Conservation (phyloP, 2,329 filamentous ascomycete genomes). For the Fusarium odoratissimum region DNA sequence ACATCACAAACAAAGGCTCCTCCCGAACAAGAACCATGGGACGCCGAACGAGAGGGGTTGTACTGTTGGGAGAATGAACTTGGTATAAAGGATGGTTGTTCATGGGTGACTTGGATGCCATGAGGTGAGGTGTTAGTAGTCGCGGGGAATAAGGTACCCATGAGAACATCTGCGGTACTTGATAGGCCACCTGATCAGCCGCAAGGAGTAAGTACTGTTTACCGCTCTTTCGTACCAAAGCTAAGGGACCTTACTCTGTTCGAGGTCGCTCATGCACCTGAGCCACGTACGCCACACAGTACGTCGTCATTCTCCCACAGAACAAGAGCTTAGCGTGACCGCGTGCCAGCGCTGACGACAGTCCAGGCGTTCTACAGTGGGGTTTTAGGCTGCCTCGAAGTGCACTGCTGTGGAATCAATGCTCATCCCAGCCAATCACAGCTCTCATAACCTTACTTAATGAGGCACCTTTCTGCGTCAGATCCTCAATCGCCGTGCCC, state of each 20-base stretch:
- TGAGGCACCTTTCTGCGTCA: conserved; percentile 36
- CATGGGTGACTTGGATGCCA: conserved; percentile 27
- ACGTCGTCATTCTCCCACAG: conserved; percentile 39
- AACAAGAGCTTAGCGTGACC: conserved; percentile 21
- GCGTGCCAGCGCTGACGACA: conserved; percentile 35
- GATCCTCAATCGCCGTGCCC: conserved; percentile 30
- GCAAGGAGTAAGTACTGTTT: conserved; percentile 10
- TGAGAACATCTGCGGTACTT: conserved; percentile 15
- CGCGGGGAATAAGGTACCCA: conserved; percentile 36
- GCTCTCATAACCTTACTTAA: conserved; percentile 33
- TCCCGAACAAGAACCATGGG: conserved; percentile 18
- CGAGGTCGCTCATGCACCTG: conserved; percentile 17
- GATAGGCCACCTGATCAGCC: accelerated
- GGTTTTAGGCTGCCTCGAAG: conserved; percentile 24
- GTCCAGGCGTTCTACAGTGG: conserved; percentile 11
- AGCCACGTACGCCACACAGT: conserved; percentile 45
- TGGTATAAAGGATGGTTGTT: conserved; percentile 34
- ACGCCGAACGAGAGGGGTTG: neutral
- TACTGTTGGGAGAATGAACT: conserved; percentile 22
- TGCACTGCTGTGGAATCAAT: conserved; percentile 34
- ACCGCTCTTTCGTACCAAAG: conserved; percentile 13
- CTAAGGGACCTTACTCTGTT: neutral
- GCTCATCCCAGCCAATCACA: conserved; percentile 25
- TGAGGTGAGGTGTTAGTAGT: conserved; percentile 34
- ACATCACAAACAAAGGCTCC: conserved; percentile 20